A percentile compares a stretch with the other conserved stretches of the same genome.
Conservation (phyloP, 2,329 filamentous ascomycete genomes). For the Pseudogymnoascus sp. region DNA sequence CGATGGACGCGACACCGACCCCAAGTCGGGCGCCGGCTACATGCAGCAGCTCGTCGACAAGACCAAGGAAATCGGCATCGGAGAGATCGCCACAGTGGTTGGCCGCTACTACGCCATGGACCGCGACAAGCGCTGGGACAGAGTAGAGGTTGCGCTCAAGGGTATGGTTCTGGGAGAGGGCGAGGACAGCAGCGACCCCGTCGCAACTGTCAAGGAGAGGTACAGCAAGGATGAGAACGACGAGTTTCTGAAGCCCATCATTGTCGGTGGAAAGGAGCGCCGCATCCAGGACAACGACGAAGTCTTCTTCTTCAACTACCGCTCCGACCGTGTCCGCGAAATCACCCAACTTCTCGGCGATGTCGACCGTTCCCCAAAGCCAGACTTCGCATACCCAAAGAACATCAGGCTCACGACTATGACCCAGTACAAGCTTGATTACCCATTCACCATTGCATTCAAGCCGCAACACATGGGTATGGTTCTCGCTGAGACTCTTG, state of each 20-base stretch:
- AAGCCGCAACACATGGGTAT: constrained; percentile 94
- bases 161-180: constrained; percentile 82
- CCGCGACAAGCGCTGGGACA: constrained; percentile 98
- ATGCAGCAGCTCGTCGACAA: constrained; percentile 79
- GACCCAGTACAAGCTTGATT: constrained; percentile 97
- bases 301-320: constrained; percentile 99
- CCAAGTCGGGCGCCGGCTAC: constrained; percentile 84
- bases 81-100: constrained; percentile 86
- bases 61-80: constrained; percentile 75
- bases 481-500: constrained; percentile 94
- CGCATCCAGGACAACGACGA: constrained; percentile 85
- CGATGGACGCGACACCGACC: constrained; percentile 95
- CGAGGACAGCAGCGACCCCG: constrained; percentile 75
- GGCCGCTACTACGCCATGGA: constrained; percentile 99
- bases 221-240: constrained; percentile 88
- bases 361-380: constrained; percentile 81
- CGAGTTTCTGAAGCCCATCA: constrained; percentile 97
- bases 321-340: constrained; percentile 93
- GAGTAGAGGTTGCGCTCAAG: constrained; percentile 83
- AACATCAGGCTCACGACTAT: constrained; percentile 85
- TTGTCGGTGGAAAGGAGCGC: constrained; percentile 78
- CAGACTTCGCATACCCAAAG: constrained; percentile 91
- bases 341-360: constrained; percentile 90
- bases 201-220: constrained; percentile 78
- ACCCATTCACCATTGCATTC: constrained; percentile 87